phyloP scores from a whole-genome alignment of 2,329 filamentous ascomycete genomes.

The Fusarium multiceps region DNA sequence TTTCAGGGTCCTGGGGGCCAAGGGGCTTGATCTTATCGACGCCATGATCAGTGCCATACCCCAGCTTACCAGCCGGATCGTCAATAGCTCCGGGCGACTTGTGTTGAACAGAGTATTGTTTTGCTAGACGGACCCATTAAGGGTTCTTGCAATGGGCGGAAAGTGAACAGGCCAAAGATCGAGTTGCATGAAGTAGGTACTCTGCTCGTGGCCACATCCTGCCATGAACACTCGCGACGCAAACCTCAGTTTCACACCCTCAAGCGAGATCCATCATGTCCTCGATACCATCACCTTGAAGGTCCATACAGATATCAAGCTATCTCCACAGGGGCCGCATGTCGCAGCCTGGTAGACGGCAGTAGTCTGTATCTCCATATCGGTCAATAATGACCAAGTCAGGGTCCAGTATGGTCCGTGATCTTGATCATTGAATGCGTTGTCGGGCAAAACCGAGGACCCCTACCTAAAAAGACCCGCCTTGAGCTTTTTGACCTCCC shows the following conservation, averaged over 20 bases:
- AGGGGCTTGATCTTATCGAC: conserved; percentile 26
- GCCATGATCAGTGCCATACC: conserved; percentile 28
- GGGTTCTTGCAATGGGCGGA: background rate
- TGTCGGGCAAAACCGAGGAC: conserved; percentile 12
- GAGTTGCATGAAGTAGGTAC: conserved; percentile 1
- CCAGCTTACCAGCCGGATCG: conserved; percentile 12
- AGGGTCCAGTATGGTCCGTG: conserved; percentile 8
- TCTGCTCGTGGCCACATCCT: conserved; percentile 3
- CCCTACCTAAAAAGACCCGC: background rate
- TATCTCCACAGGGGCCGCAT: conserved; percentile 30
- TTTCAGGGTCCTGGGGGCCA: conserved; percentile 35
- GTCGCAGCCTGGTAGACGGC: conserved; percentile 13
- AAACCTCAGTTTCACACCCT: conserved; percentile 12
- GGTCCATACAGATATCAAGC: conserved; percentile 20
- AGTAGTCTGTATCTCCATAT: conserved; percentile 15
- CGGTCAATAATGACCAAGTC: conserved; percentile 8
- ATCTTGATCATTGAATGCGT: conserved; percentile 15
- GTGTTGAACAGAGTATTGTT: conserved; percentile 6
- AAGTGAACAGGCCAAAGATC: background rate
- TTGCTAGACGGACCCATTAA: background rate
- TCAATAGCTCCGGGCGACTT: conserved; percentile 20
- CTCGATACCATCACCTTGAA: conserved; percentile 4
- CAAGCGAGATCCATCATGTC: conserved; percentile 8
- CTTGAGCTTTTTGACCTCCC: background rate
- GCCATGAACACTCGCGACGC: conserved; percentile 6